A percentile compares a stretch with the other conserved stretches of the same genome.
Conservation (phyloP, 1,139 yeast species). For the Pichia sp. region DNA sequence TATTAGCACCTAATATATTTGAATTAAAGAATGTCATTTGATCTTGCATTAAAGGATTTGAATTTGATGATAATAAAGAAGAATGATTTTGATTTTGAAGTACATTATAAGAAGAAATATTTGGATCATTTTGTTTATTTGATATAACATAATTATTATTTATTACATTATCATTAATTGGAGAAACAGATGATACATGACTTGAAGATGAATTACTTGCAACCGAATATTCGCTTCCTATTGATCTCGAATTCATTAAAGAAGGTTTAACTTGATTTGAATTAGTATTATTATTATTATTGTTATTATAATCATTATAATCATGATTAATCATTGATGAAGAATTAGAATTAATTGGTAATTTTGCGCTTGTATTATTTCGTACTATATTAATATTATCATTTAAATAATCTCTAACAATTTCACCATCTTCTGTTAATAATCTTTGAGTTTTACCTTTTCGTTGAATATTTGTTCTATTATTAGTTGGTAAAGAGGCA, state of each 20-base stretch:
- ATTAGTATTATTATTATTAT: not conserved
- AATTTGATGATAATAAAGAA: not conserved
- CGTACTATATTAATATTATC: constrained; percentile 33
- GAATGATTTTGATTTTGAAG: too few relatives aligned
- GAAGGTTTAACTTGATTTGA: not conserved
- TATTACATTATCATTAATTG: constrained; percentile 4
- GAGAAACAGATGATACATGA: constrained; percentile 13
- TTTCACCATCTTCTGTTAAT: constrained; percentile 28
- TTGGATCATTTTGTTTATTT: not conserved
- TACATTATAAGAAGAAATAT: too few relatives aligned
- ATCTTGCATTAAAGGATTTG: constrained; percentile 2
- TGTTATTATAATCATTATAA: not conserved
- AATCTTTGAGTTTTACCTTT: constrained; percentile 32
- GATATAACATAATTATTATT: constrained; percentile 3
- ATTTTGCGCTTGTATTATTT: constrained; percentile 30
- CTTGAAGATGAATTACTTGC: constrained; percentile 3
- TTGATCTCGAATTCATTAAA: not conserved
- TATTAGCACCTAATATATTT: constrained; percentile 4
- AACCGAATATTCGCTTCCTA: constrained; percentile 2
- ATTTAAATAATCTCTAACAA: constrained; percentile 30
- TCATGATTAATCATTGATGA: too few relatives aligned
- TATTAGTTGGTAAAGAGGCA: constrained; percentile 43
- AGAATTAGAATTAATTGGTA: constrained; percentile 18
- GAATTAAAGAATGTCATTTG: constrained; percentile 10
- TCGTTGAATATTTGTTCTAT: constrained; percentile 26